Conservation (phyloP, 2,329 filamentous ascomycete genomes). For the Dothiorella sarmentorum region DNA sequence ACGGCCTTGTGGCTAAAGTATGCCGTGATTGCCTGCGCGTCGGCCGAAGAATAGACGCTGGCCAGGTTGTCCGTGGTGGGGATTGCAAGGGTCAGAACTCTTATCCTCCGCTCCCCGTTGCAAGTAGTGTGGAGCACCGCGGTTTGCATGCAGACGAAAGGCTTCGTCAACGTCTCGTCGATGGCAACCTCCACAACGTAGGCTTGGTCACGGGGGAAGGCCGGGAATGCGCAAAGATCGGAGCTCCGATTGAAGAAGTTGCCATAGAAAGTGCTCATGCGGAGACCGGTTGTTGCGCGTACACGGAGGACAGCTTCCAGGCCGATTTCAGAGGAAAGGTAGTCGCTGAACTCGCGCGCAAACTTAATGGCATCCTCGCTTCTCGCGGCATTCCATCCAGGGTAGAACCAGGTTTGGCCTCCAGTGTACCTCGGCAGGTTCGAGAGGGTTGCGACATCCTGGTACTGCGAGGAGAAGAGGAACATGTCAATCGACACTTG, state of each 20-base stretch:
- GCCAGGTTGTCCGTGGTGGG: slow-evolving; percentile 89
- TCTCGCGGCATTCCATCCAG: slow-evolving; percentile 91
- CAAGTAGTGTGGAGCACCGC: slow-evolving; percentile 96
- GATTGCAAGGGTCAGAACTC: slow-evolving; percentile 87
- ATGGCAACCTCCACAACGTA: slow-evolving; percentile 99
- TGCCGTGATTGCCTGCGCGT: slow-evolving; percentile 87
- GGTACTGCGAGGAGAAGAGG: slow-evolving; percentile 91
- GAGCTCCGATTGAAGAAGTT: slow-evolving; percentile 99
- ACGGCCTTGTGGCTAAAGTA: slow-evolving; percentile 98
- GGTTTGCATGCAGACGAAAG: slow-evolving; percentile 86
- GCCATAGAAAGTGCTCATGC: slow-evolving; percentile 98
- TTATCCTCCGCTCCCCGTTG: slow-evolving; percentile 92
- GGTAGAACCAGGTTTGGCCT: slow-evolving; percentile 98
- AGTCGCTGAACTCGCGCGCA: slow-evolving; percentile 93
- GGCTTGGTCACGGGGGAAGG: slow-evolving; percentile 93
- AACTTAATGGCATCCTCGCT: slow-evolving; percentile 97
- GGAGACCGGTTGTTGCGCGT: slow-evolving; percentile 85
- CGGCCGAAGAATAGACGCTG: slow-evolving; percentile 90
- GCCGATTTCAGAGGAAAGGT: slow-evolving; percentile 93
- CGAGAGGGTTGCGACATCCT: slow-evolving; percentile 93
- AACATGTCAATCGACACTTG: slow-evolving; percentile 99
- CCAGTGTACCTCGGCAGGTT: slow-evolving; percentile 95
- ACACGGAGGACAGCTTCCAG: slow-evolving; percentile 94
- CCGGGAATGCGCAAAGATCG: slow-evolving; percentile 95
- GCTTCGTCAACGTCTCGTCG: slow-evolving; percentile 88